Conservation (phyloP, 192 early-diverging fungal genomes). For the Backusella liffmaniae region DNA sequence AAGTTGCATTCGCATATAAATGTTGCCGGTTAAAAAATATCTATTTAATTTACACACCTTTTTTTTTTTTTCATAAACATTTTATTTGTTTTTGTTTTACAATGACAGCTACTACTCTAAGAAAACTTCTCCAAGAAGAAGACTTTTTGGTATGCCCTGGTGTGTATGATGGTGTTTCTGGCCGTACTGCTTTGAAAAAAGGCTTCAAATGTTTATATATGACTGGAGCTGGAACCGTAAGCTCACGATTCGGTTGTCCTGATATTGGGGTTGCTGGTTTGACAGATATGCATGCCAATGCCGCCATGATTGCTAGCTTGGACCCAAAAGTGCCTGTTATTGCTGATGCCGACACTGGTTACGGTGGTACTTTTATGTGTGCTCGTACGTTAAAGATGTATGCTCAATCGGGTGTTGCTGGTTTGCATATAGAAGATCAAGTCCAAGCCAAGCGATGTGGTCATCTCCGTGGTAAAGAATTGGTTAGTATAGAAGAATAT, state of each 20-base stretch:
- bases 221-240: conserved; percentile 32
- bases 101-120: not conserved
- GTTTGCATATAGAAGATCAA: conserved; percentile 28
- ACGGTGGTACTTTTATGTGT: conserved; percentile 26
- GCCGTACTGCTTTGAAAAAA: conserved; percentile 20
- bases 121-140: conserved; percentile 10
- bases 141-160: conserved; percentile 23
- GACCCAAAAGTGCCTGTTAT: conserved; percentile 24
- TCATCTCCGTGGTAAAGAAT: conserved; percentile 23
- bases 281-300: conserved; percentile 26
- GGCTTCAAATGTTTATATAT: conserved; percentile 24
- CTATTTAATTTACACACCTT: not conserved
- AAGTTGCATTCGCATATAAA: not conserved
- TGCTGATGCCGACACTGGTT: conserved; percentile 29
- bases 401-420: conserved; percentile 22
- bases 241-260: conserved; percentile 22
- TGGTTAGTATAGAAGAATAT: conserved; percentile 12
- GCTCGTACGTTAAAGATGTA: conserved; percentile 29
- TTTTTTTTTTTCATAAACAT: not conserved
- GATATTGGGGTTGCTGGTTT: conserved; percentile 31
- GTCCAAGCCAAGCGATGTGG: conserved; percentile 22
- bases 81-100: not conserved
- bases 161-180: conserved; percentile 27
- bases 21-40: not conserved
- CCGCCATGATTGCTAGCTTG: conserved; percentile 13